Base-by-base conservation (phyloP, 805 yeast species). In the Saturnispora diversa region DNA sequence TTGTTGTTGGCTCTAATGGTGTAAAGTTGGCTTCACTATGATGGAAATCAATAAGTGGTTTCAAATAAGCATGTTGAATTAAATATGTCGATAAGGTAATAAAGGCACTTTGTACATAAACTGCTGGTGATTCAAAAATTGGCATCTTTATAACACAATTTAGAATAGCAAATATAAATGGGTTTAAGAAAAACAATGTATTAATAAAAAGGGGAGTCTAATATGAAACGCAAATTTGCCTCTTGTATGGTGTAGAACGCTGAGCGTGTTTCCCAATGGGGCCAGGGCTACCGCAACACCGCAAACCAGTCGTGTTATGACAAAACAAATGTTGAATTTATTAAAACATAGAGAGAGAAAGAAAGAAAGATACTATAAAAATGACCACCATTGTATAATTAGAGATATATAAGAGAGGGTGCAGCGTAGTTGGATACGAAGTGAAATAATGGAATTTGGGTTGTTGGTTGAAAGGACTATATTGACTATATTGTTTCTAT, bases 51-150 rank as follows among this genome's bases (percentile, higher is more conserved):
- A 66, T 46, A 31, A 62, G 47, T 35, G 60, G 62, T 43, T 62
- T 63, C 48, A 65, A 41, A 34, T 65, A 60, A 31, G 70, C 58
- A 50, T 63, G 69, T 42, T 68, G 70, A 40, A 65, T 59, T 40
- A 67, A 51, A 42, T 63, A 67, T n/a, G 72, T 64, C 20, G 65
- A 58, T 34, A 64, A 46, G 2, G 74, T 63, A 25, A 61, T 57
- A 25, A 62, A 50, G 10, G 66, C 54, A 37, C 68, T 62, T 46
- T 66, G 66, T 15, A 65, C 64, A 38, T 62, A 63, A 43, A 70
- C 74, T 15, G 72, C 72, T 32, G 69, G 65, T 16, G 76, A 66
- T 59, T 69, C 73, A 47, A 69, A 54, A 35, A 66, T 60, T 32
- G 69, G 68, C 69, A 65, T 65, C 4, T 21, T 19, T 26, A 29